Percentiles rank a stretch among this genome's conserved stretches.
Evolutionary conservation across 2,329 filamentous ascomycete genomes (phyloP).

Genomic region (Didymella arachidicola): DNA sequence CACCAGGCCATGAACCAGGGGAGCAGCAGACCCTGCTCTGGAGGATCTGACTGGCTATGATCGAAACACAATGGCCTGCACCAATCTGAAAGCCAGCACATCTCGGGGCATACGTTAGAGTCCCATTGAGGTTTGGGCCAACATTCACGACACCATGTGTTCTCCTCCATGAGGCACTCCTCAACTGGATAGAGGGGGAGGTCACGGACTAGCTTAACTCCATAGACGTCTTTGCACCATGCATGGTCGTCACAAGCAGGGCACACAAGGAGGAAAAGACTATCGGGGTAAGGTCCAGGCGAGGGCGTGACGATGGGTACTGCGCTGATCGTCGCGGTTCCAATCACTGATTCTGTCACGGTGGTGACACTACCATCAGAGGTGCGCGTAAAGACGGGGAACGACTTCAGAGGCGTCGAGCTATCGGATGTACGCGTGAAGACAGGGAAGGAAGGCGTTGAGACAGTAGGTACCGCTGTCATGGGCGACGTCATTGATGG

Average conservation of each 20-base stretch:
- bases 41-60: neutral
- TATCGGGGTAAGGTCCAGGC: neutral
- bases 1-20: constrained; percentile 21
- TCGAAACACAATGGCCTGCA: constrained; percentile 8
- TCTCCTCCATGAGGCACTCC: neutral
- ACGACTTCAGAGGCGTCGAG: neutral
- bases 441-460: no score
- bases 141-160: neutral
- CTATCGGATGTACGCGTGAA: no score
- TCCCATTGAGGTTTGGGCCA: constrained; percentile 2
- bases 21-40: neutral
- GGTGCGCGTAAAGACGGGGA: neutral
- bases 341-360: neutral
- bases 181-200: neutral
- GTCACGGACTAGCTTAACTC: neutral
- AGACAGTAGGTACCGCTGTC: no score
- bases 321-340: neutral
- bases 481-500: no score
- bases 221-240: neutral
- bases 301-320: neutral
- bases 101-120: neutral
- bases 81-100: constrained; percentile 23
- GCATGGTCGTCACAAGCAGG: neutral
- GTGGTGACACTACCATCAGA: neutral
- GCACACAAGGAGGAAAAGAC: neutral